Evolutionary conservation across 306 rosid genomes (phyloP).

Genomic region (Pyrus betulifolia): DNA sequence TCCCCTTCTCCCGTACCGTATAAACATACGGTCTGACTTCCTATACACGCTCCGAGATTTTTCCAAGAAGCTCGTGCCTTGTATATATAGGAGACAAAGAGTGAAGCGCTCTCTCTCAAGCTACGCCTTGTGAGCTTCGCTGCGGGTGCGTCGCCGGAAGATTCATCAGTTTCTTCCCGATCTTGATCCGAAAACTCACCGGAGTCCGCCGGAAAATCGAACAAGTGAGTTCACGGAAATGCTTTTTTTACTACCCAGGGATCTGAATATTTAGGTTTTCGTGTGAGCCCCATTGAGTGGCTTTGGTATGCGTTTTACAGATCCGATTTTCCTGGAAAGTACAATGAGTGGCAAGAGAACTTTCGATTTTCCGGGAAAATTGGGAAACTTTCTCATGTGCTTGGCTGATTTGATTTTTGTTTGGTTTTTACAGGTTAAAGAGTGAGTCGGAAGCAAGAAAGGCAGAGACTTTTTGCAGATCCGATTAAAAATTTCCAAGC

Average conservation of each 20-base stretch:
- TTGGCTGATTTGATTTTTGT: neutral
- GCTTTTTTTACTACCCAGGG: conserved; percentile 2
- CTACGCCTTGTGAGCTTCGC: conserved; percentile 1
- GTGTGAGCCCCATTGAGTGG: conserved; percentile 3
- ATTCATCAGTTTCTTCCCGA: neutral
- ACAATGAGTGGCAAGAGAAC: conserved; percentile 6
- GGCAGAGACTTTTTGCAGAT: conserved; percentile 14
- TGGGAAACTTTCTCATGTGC: neutral
- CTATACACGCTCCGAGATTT: neutral
- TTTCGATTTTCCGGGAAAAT: conserved; percentile 5
- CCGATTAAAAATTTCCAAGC: neutral
- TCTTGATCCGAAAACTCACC: neutral
- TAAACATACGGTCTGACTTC: neutral
- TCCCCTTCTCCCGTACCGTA: neutral
- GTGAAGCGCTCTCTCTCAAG: neutral
- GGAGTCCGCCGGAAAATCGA: neutral
- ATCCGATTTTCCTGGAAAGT: conserved; percentile 29
- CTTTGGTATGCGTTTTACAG: conserved; percentile 8
- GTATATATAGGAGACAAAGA: neutral
- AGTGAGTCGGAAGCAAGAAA: conserved; percentile 19
- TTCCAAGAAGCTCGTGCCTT: neutral
- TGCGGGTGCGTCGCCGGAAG: neutral
- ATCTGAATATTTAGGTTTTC: conserved; percentile 11
- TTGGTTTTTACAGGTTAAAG: conserved; percentile 23
- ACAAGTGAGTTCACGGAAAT: conserved; percentile 11